These are phyloP conservation scores for Lactarius tabidus DNA, from an alignment of 768 basidiomycete genomes.

Conservation along the genomic window DNA sequence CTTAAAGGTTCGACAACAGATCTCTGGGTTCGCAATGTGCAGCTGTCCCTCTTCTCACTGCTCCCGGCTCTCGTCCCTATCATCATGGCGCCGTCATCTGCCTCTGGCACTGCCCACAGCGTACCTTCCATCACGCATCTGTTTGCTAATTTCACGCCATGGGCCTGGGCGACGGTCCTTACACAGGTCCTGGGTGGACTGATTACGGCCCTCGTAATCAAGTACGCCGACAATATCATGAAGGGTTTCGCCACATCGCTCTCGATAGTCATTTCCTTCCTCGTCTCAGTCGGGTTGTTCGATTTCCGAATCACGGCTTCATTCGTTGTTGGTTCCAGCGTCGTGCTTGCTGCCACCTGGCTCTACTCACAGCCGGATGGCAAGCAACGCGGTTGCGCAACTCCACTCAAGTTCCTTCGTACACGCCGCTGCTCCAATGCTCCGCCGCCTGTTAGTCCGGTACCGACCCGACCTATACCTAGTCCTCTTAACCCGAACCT, in stretches of 20 bases:
- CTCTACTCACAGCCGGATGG: constrained; percentile 74
- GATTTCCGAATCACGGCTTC: constrained; percentile 81
- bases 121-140: constrained; percentile 43
- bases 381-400: constrained; percentile 16
- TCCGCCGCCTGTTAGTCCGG: constrained; percentile 14
- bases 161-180: constrained; percentile 88
- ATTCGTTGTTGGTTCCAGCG: constrained; percentile 77
- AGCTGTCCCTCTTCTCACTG: constrained; percentile 90
- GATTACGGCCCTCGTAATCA: constrained; percentile 90
- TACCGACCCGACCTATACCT: constrained; percentile 18
- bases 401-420: constrained; percentile 22
- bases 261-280: constrained; percentile 92
- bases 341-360: constrained; percentile 88
- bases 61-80: constrained; percentile 83
- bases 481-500: constrained; percentile 17
- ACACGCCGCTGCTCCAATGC: constrained; percentile 23
- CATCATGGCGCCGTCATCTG: constrained; percentile 45
- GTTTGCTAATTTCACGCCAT: constrained; percentile 81
- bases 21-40: constrained; percentile 95
- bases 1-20: constrained; percentile 85
- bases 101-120: constrained; percentile 32
- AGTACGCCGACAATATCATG: constrained; percentile 87
- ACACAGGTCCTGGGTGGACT: constrained; percentile 91
- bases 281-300: constrained; percentile 88
- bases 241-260: constrained; percentile 96